Evolutionary conservation across 2,329 filamentous ascomycete species (phyloP).

Genomic region (Talaromyces sp.): DNA sequence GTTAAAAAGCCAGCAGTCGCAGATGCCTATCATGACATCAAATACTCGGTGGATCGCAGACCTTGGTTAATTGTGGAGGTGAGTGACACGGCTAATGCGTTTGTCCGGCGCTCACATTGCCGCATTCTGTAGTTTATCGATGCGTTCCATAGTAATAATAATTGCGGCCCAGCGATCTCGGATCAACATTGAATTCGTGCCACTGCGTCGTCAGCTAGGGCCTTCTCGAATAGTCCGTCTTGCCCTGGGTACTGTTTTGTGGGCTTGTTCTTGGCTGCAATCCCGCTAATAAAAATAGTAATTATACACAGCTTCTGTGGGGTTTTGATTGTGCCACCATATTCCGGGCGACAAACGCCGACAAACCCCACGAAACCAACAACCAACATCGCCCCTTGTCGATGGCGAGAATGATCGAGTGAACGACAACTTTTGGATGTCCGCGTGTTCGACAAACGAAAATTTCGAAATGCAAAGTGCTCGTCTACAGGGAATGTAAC

Average conservation of each 20-base stretch:
- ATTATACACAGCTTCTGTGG: neutral
- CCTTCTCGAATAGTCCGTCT: neutral
- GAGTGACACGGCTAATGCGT: neutral
- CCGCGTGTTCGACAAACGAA: neutral
- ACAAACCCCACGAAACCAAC: neutral
- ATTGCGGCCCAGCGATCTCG: neutral
- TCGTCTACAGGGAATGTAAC: slow-evolving; percentile 13
- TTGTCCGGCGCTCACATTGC: neutral
- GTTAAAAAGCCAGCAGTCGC: neutral
- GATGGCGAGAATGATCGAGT: neutral
- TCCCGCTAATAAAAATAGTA: neutral
- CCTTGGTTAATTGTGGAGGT: neutral
- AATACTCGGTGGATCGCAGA: neutral
- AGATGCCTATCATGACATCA: neutral
- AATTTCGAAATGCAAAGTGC: neutral
- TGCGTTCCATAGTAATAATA: neutral
- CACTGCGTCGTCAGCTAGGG: neutral
- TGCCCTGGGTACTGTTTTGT: too few species aligned
- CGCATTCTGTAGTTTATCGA: neutral
- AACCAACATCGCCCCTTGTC: slow-evolving; percentile 1
- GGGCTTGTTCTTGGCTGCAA: neutral
- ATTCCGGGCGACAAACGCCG: neutral
- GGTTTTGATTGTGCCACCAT: neutral
- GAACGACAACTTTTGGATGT: neutral
- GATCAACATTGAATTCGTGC: neutral